Evolutionary conservation across 2,329 filamentous ascomycete species (phyloP).

Genomic region (Fusarium hostae): DNA sequence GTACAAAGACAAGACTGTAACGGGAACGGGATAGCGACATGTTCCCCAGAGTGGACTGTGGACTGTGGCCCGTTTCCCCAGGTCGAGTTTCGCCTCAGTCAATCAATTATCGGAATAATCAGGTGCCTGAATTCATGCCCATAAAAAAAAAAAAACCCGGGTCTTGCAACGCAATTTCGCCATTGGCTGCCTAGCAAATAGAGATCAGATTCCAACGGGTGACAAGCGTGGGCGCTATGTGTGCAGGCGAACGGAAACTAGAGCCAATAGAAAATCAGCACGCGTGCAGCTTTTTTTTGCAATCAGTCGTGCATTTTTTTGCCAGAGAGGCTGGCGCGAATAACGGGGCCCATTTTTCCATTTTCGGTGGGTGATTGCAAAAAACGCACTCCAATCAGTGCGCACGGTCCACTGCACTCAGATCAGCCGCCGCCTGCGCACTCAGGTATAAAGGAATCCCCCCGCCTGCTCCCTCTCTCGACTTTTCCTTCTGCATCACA

Average conservation of each 20-base stretch:
- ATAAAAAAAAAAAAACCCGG: not conserved
- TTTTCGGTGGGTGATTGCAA: slow-evolving; percentile 43
- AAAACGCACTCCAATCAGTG: slow-evolving; percentile 36
- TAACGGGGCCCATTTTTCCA: slow-evolving; percentile 28
- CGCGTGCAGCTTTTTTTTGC: slow-evolving; percentile 32
- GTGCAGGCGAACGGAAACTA: slow-evolving; percentile 5
- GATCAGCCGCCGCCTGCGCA: slow-evolving; percentile 53
- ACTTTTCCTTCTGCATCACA: slow-evolving; percentile 58
- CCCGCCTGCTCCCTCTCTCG: slow-evolving; percentile 54
- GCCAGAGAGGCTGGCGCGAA: slow-evolving; percentile 11
- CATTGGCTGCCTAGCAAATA: slow-evolving; percentile 29
- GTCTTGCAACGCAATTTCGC: slow-evolving; percentile 11
- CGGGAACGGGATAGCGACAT: not conserved
- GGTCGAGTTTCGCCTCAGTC: slow-evolving; percentile 16
- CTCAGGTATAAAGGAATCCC: slow-evolving; percentile 57
- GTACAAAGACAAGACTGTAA: not conserved
- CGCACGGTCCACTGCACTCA: slow-evolving; percentile 45
- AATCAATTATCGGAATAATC: not conserved
- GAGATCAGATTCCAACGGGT: slow-evolving; percentile 15
- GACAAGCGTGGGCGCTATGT: slow-evolving; percentile 3
- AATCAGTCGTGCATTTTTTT: slow-evolving; percentile 34
- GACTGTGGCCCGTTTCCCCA: slow-evolving; percentile 11
- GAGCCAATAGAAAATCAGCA: slow-evolving; percentile 46
- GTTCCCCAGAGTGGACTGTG: slow-evolving; percentile 21
- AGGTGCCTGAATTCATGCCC: slow-evolving; percentile 21